These are phyloP conservation scores for Neolentinus lepideus DNA, from an alignment of 1,284 basidiomycete species.

Conservation along the genomic window DNA sequence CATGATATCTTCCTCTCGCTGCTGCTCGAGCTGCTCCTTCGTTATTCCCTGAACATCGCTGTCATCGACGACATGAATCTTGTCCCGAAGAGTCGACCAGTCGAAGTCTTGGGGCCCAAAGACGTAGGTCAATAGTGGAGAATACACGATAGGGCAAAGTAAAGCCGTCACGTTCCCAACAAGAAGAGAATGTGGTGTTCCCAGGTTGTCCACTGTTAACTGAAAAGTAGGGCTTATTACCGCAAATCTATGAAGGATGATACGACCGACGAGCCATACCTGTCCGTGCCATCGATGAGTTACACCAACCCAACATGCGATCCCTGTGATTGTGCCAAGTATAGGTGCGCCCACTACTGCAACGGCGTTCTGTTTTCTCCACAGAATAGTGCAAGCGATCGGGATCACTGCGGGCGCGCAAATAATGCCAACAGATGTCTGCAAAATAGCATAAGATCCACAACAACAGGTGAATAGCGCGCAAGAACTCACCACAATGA, in stretches of 20 bases:
- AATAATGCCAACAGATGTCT: slow-evolving; percentile 24
- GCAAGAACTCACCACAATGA: slow-evolving; percentile 8
- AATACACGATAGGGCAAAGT: neutral
- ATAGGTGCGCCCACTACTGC: slow-evolving; percentile 10
- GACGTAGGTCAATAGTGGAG: neutral
- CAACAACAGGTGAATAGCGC: neutral
- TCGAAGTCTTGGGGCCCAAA: neutral
- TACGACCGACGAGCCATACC: neutral
- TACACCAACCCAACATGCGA: slow-evolving; percentile 12
- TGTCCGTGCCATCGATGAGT: neutral
- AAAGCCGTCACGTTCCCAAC: neutral
- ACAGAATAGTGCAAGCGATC: slow-evolving; percentile 18
- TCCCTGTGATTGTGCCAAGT: slow-evolving; percentile 9
- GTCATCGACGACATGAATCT: neutral
- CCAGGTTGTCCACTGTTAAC: neutral
- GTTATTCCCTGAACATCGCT: neutral
- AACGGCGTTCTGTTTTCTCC: slow-evolving; percentile 12
- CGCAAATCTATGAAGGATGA: neutral
- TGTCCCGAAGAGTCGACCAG: neutral
- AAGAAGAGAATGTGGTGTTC: neutral
- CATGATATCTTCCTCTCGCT: neutral
- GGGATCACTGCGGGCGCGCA: slow-evolving; percentile 22
- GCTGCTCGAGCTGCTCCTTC: neutral
- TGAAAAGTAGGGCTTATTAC: neutral
- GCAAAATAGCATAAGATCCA: neutral